phyloP scores from a whole-genome alignment of 371 early-diverging fungal genomes.

The Mortierella sp. region DNA sequence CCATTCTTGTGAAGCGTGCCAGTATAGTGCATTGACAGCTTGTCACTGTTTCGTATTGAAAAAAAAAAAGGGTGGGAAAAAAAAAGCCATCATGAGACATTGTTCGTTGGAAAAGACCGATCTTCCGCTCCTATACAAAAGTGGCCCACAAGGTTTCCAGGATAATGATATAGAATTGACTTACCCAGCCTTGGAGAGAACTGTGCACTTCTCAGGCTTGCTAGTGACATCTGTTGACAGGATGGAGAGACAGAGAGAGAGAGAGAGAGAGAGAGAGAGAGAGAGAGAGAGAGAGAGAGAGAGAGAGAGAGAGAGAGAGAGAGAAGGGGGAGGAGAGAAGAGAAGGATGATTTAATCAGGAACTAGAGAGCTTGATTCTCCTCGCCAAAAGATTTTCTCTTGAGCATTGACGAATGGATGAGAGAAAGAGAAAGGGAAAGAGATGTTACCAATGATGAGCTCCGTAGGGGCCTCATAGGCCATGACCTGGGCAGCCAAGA shows the following conservation, averaged over 20 bases:
- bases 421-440: not conserved
- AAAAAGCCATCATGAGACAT: not conserved
- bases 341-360: not conserved
- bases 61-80: conserved; percentile 2
- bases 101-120: not conserved
- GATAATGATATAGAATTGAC: not conserved
- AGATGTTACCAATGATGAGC: conserved; percentile 36
- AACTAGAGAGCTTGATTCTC: not conserved
- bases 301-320: not conserved
- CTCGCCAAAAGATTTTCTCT: not conserved
- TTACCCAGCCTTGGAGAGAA: conserved; percentile 39
- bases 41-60: conserved; percentile 58
- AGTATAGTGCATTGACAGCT: conserved; percentile 83
- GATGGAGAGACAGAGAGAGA: not conserved
- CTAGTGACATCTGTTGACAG: conserved; percentile 17
- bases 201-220: conserved; percentile 38
- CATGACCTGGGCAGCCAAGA: conserved; percentile 42
- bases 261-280: not conserved
- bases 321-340: not conserved
- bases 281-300: no score
- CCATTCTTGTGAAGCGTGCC: conserved; percentile 79
- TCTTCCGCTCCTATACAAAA: not conserved
- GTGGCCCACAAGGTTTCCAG: no score
- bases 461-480: conserved; percentile 38
- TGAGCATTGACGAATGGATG: not conserved